Evolutionary conservation across 495 filamentous ascomycete genomes (phyloP), one percentile per base, ranked within the genome.

Genomic region (Talaromyces stipitatus): DNA sequence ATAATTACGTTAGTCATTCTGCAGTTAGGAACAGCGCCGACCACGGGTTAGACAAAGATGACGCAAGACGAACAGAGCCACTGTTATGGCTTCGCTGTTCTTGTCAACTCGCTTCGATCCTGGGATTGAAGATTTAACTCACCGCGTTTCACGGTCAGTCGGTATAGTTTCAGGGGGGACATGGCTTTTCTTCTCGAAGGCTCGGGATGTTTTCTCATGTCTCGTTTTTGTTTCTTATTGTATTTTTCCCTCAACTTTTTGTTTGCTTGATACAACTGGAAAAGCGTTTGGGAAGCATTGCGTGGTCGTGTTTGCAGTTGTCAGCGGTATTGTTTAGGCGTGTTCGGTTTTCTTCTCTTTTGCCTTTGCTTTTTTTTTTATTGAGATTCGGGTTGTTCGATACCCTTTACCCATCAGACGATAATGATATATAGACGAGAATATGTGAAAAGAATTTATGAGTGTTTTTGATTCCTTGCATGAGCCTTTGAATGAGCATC

Each of bases 181-280:
- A 70, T 70, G 63, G 48, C 65, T 70, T 68, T 70, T 68, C 63
- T 63, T 64, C 61, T 62, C 61, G 60, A 52, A 23, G 57, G 20
- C 43, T 56, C 63, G 60, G 50, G 63, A 66, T 62, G 64, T 63
- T 58, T 58, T 58, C 48, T 43, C 60, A 58, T 50, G 59, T 27
- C 50, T 50, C 29, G 20, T 38, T 36, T 55, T 51, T 58, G 26
- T 18, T 20, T 46, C 29, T 33, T 55, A 43, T 56, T 24, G 18
- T 8, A 41, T 26, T 33, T 16, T 18, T 55, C 41, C 16, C 23
- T 24, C 28, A 4, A 2, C 20, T 58, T 55, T 20, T 47, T 58
- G 52, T 54, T 51, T 22, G 12, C 3, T 36, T 32, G 23, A 26
- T 24, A 26, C 33, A 38, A 41, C 28, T 23, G 22, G 30, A 36